These are phyloP conservation scores for Chamaenerion angustifolium DNA, from an alignment of 345 rosid species.

Conservation along the genomic window DNA sequence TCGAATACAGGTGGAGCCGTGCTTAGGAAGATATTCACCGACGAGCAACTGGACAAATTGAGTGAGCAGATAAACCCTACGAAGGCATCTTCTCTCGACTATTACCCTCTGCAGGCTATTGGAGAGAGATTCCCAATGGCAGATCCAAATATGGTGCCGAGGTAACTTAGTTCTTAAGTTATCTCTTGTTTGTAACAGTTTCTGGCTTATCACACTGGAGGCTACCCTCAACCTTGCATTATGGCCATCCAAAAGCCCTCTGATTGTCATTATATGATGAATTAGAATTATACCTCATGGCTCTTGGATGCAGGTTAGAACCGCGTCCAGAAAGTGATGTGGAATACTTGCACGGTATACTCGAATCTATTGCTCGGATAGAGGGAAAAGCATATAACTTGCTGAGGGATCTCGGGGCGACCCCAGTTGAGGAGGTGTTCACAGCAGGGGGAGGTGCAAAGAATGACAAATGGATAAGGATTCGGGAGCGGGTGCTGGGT, in stretches of 20 bases:
- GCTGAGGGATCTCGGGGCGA: conserved; percentile 71
- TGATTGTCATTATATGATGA: neutral
- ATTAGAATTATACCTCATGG: neutral
- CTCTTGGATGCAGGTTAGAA: conserved; percentile 35
- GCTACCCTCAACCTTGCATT: too few species aligned
- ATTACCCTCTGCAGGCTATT: conserved; percentile 55
- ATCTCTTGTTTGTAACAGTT: neutral
- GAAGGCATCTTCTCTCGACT: conserved; percentile 56
- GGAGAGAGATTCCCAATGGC: conserved; percentile 91
- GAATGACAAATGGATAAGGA: conserved; percentile 67
- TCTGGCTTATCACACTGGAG: too few species aligned
- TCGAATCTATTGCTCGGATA: conserved; percentile 80
- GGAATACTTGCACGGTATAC: conserved; percentile 76
- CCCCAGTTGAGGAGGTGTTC: conserved; percentile 58
- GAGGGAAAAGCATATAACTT: conserved; percentile 73
- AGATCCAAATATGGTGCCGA: conserved; percentile 71
- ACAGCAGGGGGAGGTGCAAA: conserved; percentile 88
- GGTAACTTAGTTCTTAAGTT: conserved; percentile 19
- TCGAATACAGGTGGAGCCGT: conserved; percentile 97
- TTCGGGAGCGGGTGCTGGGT: conserved; percentile 58
- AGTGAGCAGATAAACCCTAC: conserved; percentile 57
- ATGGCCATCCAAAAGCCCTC: neutral
- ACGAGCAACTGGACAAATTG: conserved; percentile 49
- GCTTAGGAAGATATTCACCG: conserved; percentile 65
- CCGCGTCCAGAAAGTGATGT: conserved; percentile 76